phyloP scores from a whole-genome alignment of 345 rosid genomes.

The Schrenkiella parvula region DNA sequence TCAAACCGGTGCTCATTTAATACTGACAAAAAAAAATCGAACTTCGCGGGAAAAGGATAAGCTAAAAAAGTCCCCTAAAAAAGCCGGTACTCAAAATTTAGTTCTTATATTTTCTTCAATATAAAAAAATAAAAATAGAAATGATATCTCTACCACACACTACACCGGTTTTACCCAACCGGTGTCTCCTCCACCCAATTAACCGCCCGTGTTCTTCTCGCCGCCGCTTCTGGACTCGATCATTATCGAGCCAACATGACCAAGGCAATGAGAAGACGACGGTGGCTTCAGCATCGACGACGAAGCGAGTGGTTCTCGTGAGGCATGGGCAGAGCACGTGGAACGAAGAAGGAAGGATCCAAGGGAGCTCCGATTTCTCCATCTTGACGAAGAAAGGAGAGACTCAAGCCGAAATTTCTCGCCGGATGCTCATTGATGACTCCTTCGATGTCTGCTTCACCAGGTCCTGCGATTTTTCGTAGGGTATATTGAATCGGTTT shows the following conservation, averaged over 20 bases:
- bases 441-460: conserved; percentile 78
- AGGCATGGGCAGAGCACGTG: conserved; percentile 99
- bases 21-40: not conserved
- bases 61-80: too few species aligned
- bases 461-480: conserved; percentile 40
- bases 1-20: not conserved
- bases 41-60: conserved; percentile 10
- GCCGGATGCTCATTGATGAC: conserved; percentile 81
- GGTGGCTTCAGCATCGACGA: conserved; percentile 11
- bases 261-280: conserved; percentile 34
- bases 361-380: conserved; percentile 90
- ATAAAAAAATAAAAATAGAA: not conserved
- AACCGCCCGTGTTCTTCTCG: not conserved
- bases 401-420: conserved; percentile 81
- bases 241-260: conserved; percentile 36
- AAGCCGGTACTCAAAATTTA: not conserved
- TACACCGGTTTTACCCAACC: conserved; percentile 29
- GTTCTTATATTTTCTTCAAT: not conserved
- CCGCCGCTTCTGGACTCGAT: conserved; percentile 28
- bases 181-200: conserved; percentile 17
- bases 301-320: conserved; percentile 85
- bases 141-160: conserved; percentile 47
- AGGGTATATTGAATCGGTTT: not conserved
- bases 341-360: conserved; percentile 90
- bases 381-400: conserved; percentile 85